Conservation (phyloP, 441 rosid species). For the Metrosideros polymorpha region DNA sequence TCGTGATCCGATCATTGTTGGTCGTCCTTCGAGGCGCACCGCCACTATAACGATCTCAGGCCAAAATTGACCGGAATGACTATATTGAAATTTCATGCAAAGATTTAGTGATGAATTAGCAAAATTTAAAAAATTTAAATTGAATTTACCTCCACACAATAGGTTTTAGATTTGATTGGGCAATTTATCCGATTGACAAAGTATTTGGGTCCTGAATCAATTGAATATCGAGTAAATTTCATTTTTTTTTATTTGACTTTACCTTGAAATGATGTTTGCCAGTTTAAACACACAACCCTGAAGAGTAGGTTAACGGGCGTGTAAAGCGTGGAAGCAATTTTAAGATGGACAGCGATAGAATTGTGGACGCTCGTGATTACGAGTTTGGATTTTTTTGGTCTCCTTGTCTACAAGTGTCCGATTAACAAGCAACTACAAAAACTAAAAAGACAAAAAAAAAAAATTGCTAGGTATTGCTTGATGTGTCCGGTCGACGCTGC, state of each 20-base stretch:
- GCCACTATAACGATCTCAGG: rapidly evolving
- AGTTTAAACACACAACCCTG: background rate
- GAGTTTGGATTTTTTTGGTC: background rate
- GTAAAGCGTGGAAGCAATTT: background rate
- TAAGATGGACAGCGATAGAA: background rate
- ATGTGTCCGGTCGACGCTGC: rapidly evolving
- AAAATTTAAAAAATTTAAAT: background rate
- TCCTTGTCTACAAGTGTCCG: background rate
- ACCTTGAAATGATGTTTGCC: background rate
- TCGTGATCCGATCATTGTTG: background rate
- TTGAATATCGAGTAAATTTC: background rate
- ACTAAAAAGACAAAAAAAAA: background rate
- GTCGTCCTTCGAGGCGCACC: background rate
- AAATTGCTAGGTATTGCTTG: background rate
- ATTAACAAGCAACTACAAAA: background rate
- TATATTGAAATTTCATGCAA: rapidly evolving
- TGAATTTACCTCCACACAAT: background rate
- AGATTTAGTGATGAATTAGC: background rate
- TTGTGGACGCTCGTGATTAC: background rate
- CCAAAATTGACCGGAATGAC: rapidly evolving
- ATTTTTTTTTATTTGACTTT: background rate
- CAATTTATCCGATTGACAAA: background rate
- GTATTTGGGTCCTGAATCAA: background rate
- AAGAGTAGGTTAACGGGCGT: background rate
- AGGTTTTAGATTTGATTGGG: background rate